These are phyloP conservation scores for Debaryomycetaceae sp. DNA, from an alignment of 1,139 yeast genomes.

Conservation along the genomic window DNA sequence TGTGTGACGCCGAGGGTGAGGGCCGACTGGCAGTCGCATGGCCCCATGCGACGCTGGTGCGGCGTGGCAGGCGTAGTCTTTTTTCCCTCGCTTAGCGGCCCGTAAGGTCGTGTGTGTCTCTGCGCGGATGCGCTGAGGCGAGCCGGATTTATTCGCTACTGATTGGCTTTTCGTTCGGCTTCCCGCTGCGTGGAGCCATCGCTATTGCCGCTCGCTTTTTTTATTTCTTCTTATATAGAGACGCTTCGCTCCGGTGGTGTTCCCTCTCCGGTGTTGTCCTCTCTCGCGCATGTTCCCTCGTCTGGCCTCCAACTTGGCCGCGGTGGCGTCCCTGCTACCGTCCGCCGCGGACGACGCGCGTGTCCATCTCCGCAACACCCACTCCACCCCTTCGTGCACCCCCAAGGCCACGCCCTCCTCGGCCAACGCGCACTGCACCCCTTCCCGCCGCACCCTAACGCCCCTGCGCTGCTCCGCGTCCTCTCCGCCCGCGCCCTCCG, in stretches of 20 bases:
- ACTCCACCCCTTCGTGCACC: neutral
- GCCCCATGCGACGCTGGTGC: too few species aligned
- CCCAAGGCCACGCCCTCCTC: neutral
- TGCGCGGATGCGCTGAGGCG: too few species aligned
- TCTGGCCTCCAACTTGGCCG: neutral
- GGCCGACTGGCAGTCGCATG: too few species aligned
- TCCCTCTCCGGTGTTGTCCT: neutral
- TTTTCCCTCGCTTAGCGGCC: too few species aligned
- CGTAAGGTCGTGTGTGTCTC: too few species aligned
- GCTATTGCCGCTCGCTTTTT: neutral
- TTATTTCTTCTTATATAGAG: neutral
- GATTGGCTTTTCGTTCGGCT: too few species aligned
- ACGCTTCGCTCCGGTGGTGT: too few species aligned
- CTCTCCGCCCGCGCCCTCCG: neutral
- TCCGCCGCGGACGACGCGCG: neutral
- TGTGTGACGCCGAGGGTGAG: too few species aligned
- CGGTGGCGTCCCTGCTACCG: neutral
- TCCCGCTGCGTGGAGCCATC: too few species aligned
- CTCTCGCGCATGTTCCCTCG: neutral
- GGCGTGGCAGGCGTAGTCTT: too few species aligned
- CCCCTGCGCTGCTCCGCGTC: neutral
- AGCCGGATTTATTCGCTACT: too few species aligned
- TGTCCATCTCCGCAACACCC: neutral
- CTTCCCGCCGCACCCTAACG: neutral
- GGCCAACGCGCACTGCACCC: neutral